Percentiles rank a stretch among this genome's conserved stretches.
phyloP scores from a whole-genome alignment of 495 filamentous ascomycete genomes.

The Bryoglossum gracile region DNA sequence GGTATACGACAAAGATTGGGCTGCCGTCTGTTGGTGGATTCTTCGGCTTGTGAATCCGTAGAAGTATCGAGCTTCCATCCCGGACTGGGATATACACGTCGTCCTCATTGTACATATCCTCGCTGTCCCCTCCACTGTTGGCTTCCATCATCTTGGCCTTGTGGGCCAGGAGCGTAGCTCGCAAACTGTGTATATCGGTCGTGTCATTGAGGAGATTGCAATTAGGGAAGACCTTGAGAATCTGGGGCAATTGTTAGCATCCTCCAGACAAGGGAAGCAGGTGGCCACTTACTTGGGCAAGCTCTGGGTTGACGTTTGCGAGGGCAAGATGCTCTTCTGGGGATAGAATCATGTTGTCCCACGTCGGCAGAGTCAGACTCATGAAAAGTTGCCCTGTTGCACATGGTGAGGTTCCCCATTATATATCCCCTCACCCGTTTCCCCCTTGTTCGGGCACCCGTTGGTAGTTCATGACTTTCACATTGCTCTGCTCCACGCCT shows the following conservation, averaged over 20 bases:
- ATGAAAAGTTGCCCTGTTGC: too few relatives aligned
- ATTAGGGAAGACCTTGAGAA: neutral
- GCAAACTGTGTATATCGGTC: conserved; percentile 6
- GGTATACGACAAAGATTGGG: conserved; percentile 36
- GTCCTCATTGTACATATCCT: conserved; percentile 15
- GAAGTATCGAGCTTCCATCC: conserved; percentile 33
- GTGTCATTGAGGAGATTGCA: neutral
- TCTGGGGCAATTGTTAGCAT: conserved; percentile 5
- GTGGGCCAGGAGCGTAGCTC: neutral
- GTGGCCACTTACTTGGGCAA: conserved; percentile 4
- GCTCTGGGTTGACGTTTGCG: conserved; percentile 10
- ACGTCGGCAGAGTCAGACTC: too few relatives aligned
- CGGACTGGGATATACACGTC: conserved; percentile 33
- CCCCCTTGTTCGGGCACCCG: too few relatives aligned
- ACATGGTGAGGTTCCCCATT: too few relatives aligned
- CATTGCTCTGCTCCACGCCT: too few relatives aligned
- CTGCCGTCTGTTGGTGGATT: conserved; percentile 25
- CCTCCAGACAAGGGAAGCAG: neutral
- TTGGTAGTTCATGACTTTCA: neutral
- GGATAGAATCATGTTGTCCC: neutral
- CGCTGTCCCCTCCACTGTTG: neutral
- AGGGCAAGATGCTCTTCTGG: conserved; percentile 15
- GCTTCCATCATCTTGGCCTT: neutral
- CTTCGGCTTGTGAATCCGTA: conserved; percentile 32
- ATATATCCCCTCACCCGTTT: too few relatives aligned